phyloP scores from a whole-genome alignment of 345 rosid genomes.

The Mangifera indica region DNA sequence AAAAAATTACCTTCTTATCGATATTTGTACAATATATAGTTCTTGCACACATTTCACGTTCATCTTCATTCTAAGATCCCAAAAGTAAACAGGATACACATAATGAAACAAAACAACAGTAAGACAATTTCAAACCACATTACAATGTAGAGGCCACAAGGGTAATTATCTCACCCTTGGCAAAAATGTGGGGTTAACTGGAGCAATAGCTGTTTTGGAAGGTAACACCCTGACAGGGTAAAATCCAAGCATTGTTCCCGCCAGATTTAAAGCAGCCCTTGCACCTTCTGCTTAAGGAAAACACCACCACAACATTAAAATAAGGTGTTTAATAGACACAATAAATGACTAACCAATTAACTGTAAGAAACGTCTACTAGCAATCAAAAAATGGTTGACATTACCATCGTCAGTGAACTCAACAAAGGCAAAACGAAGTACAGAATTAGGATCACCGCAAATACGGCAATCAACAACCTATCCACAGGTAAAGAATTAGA shows the following conservation, averaged over 20 bases:
- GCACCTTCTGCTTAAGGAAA: slow-evolving; percentile 68
- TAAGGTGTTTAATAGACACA: background rate
- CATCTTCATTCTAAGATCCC: slow-evolving; percentile 66
- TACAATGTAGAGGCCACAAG: background rate
- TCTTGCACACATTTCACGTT: slow-evolving; percentile 91
- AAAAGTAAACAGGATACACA: background rate
- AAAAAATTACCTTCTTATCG: slow-evolving; percentile 68
- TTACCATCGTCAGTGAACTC: slow-evolving; percentile 94
- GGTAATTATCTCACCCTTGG: slow-evolving; percentile 64
- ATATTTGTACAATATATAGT: slow-evolving; percentile 93
- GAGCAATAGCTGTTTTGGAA: slow-evolving; percentile 94
- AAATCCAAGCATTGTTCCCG: slow-evolving; percentile 89
- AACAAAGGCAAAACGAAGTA: slow-evolving; percentile 88
- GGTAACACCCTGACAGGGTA: slow-evolving; percentile 90
- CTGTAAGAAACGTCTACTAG: background rate
- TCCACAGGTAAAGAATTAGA: slow-evolving; percentile 9
- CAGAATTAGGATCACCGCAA: slow-evolving; percentile 94
- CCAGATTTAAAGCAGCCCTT: slow-evolving; percentile 61
- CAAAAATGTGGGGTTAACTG: slow-evolving; percentile 89
- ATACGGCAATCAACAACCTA: slow-evolving; percentile 97
- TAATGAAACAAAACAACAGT: slow-evolving; percentile 1
- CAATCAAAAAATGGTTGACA: background rate
- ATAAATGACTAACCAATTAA: background rate
- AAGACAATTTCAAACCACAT: background rate
- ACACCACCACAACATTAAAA: slow-evolving; percentile 21